Evolutionary conservation across 2,329 filamentous ascomycete species (phyloP), one percentile per base, ranked within the genome.

Genomic region (Raffaelea ambrosiae): DNA sequence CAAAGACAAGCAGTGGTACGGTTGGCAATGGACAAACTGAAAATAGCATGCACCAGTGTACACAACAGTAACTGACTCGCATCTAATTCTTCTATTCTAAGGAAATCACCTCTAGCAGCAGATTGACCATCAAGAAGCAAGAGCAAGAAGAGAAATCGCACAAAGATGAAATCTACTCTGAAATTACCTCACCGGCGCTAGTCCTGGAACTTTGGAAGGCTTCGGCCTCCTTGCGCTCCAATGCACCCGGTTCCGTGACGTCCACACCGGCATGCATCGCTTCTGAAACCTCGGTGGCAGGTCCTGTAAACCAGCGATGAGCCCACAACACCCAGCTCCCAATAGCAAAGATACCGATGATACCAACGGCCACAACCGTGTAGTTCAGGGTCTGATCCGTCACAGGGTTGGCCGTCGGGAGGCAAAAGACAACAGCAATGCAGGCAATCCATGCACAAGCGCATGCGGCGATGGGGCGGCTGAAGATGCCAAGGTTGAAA

Each of bases 301-400:
- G 77, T 0, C 77, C 77, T 0, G 69, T 72, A 51, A 79, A 80
- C 76, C 75, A 80, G 40, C 61, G 67, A 31, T 63, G 62, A 1
- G 76, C 77, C 66, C 70, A 76, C 2, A 77, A 2, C 2, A 76
- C 40, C 77, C 77, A 81, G 14, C 63, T 66, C 0, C 60, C 63
- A 19, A 73, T 61, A 1, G 69, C 63, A 33, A 70, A 71, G 2
- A 76, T 54, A 0, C 65, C 66, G 41, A 80, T 73, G 48, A 80
- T 78, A 0, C 75, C 76, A 4, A 81, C 76, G 0, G 76, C 76
- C 0, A 80, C 76, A 0, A 73, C 71, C 0, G 76, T 78, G 55
- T 81, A 81, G 53, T 81, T 81, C 20, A 81, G 58, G 4, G 75
- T 77, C 62, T 79, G 67, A n/a, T 63, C 65, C 0, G 70, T 71